A percentile compares a stretch with the other conserved stretches of the same genome.
Evolutionary conservation across 257 asterid species (phyloP).

Genomic region (Petrea volubilis): DNA sequence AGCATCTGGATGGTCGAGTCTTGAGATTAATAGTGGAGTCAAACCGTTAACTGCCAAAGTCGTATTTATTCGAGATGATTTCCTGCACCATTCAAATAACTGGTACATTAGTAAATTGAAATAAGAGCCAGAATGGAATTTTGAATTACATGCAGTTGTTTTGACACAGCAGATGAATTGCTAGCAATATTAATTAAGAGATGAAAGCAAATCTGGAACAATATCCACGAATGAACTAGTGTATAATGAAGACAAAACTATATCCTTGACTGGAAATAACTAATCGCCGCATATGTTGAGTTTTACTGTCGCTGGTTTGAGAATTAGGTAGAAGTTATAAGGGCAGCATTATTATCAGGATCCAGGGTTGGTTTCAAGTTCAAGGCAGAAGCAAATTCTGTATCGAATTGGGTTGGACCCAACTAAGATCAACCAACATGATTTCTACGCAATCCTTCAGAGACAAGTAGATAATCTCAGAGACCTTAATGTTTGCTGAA

Average conservation of each 20-base stretch:
- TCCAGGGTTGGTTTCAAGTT: neutral
- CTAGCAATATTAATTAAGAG: neutral
- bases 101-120: conserved; percentile 1
- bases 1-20: conserved; percentile 70
- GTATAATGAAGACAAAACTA: neutral
- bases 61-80: conserved; percentile 66
- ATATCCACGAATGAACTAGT: neutral
- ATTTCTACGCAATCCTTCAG: neutral
- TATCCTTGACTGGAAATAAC: neutral
- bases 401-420: neutral
- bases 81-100: conserved; percentile 42
- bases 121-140: neutral
- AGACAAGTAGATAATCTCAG: neutral
- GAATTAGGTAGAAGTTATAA: neutral
- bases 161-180: neutral
- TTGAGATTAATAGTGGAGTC: conserved; percentile 56
- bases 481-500: neutral
- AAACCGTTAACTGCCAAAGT: conserved; percentile 70
- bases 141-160: neutral
- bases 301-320: no score
- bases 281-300: neutral
- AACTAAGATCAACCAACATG: neutral
- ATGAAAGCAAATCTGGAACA: neutral
- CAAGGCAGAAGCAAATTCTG: neutral
- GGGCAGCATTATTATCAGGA: neutral